Percentiles rank a stretch among this genome's conserved stretches.
Evolutionary conservation across 495 filamentous ascomycete genomes (phyloP).

Genomic region (Xylaria venustula): DNA sequence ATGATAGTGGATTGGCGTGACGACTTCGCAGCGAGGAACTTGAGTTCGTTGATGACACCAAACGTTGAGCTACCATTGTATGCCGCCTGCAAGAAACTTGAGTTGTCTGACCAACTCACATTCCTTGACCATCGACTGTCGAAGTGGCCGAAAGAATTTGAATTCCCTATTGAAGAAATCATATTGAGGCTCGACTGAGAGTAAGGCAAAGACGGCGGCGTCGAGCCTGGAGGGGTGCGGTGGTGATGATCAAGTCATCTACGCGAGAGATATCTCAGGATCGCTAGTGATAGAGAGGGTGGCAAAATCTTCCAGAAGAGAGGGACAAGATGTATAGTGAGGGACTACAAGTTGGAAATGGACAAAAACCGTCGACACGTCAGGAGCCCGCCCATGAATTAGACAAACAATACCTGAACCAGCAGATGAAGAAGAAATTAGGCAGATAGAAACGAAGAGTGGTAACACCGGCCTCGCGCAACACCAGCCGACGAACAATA

Average conservation of each 20-base stretch:
- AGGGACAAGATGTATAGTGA: conserved; percentile 14
- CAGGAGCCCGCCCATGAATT: conserved; percentile 39
- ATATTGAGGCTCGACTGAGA: conserved; percentile 34
- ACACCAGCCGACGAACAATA: conserved; percentile 16
- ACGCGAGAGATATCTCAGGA: conserved; percentile 33
- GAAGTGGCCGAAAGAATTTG: conserved; percentile 26
- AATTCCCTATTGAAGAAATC: conserved; percentile 20
- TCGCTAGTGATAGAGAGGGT: conserved; percentile 29
- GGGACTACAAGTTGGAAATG: conserved; percentile 24
- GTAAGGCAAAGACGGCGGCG: conserved; percentile 43
- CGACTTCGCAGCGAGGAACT: conserved; percentile 44
- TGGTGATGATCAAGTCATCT: conserved; percentile 48
- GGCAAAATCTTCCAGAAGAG: conserved; percentile 19
- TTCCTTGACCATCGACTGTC: conserved; percentile 40
- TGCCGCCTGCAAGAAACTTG: conserved; percentile 35
- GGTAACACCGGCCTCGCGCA: conserved; percentile 26
- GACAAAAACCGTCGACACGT: conserved; percentile 21
- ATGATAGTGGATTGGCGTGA: conserved; percentile 50
- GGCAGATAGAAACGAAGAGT: conserved; percentile 39
- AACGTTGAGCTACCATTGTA: conserved; percentile 30
- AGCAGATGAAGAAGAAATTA: conserved; percentile 28
- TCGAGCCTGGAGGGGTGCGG: conserved; percentile 41
- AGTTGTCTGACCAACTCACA: conserved; percentile 30
- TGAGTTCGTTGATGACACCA: conserved; percentile 39
- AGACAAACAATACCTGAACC: conserved; percentile 49